A percentile compares a stretch with the other conserved stretches of the same genome.
phyloP scores from a whole-genome alignment of 2,329 filamentous ascomycete species.

The Beauveria sp. region DNA sequence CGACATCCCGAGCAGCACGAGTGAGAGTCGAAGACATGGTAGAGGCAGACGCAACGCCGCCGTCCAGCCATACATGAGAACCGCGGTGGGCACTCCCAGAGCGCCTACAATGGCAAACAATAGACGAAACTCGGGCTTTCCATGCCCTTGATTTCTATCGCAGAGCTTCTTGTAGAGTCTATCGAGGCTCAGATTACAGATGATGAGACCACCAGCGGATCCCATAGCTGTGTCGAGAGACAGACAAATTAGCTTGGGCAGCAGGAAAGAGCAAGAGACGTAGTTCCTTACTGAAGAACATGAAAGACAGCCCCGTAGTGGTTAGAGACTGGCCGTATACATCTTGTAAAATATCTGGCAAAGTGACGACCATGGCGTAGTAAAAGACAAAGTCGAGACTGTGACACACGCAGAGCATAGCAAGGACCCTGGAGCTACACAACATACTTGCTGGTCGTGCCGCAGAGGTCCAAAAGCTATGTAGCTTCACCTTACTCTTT shows the following conservation, averaged over 20 bases:
- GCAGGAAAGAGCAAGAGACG: accelerated
- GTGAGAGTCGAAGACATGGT: neutral
- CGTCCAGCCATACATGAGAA: slow-evolving; percentile 4
- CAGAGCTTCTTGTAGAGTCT: slow-evolving; percentile 43
- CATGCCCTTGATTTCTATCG: slow-evolving; percentile 29
- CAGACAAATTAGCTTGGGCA: neutral
- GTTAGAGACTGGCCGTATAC: slow-evolving; percentile 42
- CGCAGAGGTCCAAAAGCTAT: slow-evolving; percentile 21
- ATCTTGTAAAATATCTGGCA: slow-evolving; percentile 39
- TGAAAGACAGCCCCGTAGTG: slow-evolving; percentile 41
- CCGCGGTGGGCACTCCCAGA: neutral
- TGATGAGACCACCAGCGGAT: slow-evolving; percentile 35
- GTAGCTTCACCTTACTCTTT: neutral
- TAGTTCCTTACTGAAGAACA: neutral
- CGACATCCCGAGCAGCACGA: neutral
- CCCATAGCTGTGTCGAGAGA: slow-evolving; percentile 32
- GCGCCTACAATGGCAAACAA: slow-evolving; percentile 39
- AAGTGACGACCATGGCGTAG: slow-evolving; percentile 44
- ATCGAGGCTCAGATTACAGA: slow-evolving; percentile 45
- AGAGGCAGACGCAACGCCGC: neutral
- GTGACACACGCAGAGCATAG: slow-evolving; percentile 36
- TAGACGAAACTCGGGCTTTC: slow-evolving; percentile 46
- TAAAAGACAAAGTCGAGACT: slow-evolving; percentile 41
- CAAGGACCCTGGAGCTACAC: slow-evolving; percentile 43
- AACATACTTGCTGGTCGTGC: slow-evolving; percentile 38